A percentile compares a stretch with the other conserved stretches of the same genome.
phyloP scores from a whole-genome alignment of 2,329 filamentous ascomycete species.

The Tolypocladium inflatum region DNA sequence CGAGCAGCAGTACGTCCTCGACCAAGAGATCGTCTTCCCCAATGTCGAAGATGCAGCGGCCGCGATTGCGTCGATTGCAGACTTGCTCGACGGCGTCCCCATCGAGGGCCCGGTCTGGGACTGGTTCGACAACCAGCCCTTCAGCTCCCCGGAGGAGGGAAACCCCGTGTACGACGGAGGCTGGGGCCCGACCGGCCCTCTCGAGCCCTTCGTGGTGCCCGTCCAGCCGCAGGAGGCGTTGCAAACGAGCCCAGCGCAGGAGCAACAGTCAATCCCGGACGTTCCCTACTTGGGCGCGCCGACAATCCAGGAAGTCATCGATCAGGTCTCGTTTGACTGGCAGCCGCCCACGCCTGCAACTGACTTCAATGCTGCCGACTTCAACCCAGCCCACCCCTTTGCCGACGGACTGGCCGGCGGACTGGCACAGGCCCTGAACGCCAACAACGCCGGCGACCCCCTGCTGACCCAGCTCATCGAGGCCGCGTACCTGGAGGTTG shows the following conservation, averaged over 20 bases:
- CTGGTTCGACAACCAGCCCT: background rate
- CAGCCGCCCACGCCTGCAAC: background rate
- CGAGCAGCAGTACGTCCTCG: background rate
- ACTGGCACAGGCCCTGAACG: background rate
- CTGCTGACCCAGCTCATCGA: background rate
- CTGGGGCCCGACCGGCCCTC: background rate
- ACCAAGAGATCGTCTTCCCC: background rate
- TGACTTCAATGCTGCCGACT: background rate
- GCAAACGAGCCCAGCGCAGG: background rate
- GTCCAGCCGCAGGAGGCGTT: background rate
- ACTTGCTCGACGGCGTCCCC: background rate
- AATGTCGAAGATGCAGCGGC: background rate
- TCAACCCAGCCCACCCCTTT: background rate
- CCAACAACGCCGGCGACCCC: background rate
- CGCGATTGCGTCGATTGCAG: background rate
- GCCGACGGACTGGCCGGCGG: background rate
- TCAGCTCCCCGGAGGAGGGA: background rate
- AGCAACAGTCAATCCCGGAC: background rate
- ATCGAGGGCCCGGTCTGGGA: background rate
- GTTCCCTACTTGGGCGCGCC: background rate
- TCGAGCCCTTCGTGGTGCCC: background rate
- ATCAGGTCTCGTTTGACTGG: background rate
- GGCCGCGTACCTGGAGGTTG: background rate
- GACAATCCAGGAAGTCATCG: background rate
- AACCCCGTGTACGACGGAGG: background rate